Base-by-base conservation (phyloP, 495 filamentous ascomycete species). In the Aspergillus cristatus region DNA sequence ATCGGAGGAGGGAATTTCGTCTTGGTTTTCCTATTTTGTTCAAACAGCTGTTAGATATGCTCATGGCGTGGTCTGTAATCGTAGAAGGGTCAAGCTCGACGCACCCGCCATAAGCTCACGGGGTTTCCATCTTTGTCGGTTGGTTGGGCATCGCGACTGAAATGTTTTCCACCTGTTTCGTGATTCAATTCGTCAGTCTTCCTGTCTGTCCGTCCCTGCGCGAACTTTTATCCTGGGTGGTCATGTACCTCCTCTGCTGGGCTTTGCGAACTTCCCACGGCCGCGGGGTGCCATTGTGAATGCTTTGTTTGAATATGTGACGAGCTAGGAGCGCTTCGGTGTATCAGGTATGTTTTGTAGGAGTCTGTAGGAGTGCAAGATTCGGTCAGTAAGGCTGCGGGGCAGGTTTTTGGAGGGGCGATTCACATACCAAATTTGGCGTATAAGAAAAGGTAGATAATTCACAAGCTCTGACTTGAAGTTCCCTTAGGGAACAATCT, bases 201-300 rank as follows among this genome's bases (percentile, higher is more conserved):
- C 8, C 20, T n/a, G n/a, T n/a, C n/a, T n/a, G n/a, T n/a, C n/a
- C n/a, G n/a, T n/a, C n/a, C n/a, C n/a, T n/a, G n/a, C n/a, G 3
- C 18, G 14, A 28, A 7, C 6, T 18, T 29, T 36, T n/a, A 25
- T 14, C 29, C n/a, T n/a, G n/a, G n/a, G n/a, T n/a, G n/a, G n/a
- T n/a, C n/a, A n/a, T n/a, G n/a, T 68, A 89, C 88, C 86, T 70
- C 91, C 91, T 65, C 91, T 75, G 38, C 81, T 84, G 43, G 82
- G 86, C 69, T 98, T 98, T 63, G 75, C 81, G 59, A 88, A 95
- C 66, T 96, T 98, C 60, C 83, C 87, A 48, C 88, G 81, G 51
- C 86, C 86, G 41, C 66, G 63, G 39, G 63, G 67, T 13, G 67
- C 56, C 67, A 70, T 70, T 14, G 42, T 55, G 41, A 41, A 29